Conservation (phyloP, 306 rosid species). For the Benincasa hispida region DNA sequence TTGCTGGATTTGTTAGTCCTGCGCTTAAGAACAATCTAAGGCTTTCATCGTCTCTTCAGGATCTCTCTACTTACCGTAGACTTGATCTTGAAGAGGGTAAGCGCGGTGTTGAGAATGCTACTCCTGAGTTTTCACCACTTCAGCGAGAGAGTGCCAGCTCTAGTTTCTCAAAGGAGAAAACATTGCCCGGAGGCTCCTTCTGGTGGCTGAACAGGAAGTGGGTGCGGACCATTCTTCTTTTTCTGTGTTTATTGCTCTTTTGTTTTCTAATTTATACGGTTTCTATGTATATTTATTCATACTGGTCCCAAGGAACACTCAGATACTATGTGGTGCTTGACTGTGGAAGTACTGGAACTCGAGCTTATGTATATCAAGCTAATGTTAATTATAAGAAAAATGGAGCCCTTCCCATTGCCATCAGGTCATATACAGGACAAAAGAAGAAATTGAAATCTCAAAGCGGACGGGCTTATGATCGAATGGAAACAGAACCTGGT, state of each 20-base stretch:
- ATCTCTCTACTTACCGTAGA: conserved; percentile 46
- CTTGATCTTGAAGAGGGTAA: conserved; percentile 19
- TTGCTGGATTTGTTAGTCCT: conserved; percentile 5
- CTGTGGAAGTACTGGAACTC: conserved; percentile 85
- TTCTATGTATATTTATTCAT: conserved; percentile 37
- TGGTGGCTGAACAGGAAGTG: conserved; percentile 30
- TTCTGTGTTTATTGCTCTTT: conserved; percentile 30
- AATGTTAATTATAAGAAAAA: conserved; percentile 26
- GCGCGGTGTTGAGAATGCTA: neutral
- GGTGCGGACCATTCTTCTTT: conserved; percentile 28
- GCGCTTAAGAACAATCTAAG: conserved; percentile 32
- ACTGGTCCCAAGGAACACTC: conserved; percentile 51
- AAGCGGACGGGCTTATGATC: conserved; percentile 71
- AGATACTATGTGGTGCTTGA: conserved; percentile 78
- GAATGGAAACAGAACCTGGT: conserved; percentile 95
- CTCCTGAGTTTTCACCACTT: conserved; percentile 21
- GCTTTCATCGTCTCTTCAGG: conserved; percentile 75
- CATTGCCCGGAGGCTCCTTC: conserved; percentile 24
- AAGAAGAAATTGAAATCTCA: conserved; percentile 22
- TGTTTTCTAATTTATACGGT: conserved; percentile 39
- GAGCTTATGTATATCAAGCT: conserved; percentile 66
- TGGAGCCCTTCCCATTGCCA: conserved; percentile 49
- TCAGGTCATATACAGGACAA: conserved; percentile 29
- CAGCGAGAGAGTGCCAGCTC: conserved; percentile 28
- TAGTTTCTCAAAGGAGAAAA: conserved; percentile 55